These are phyloP conservation scores for Xylariales sp. DNA, from an alignment of 2,329 filamentous ascomycete genomes.

Conservation along the genomic window DNA sequence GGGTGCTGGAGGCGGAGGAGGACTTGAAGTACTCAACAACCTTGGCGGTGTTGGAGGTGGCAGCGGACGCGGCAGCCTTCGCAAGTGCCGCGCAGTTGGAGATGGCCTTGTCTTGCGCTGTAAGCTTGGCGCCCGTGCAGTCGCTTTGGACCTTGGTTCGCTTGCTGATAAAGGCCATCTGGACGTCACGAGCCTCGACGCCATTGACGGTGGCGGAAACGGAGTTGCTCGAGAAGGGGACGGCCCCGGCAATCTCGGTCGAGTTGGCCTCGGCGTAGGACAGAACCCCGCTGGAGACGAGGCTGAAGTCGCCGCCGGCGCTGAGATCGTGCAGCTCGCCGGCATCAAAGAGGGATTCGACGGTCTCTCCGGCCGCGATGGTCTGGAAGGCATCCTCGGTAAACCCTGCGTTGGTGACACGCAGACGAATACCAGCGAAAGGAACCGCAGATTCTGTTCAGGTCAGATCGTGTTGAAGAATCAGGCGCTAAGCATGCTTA, in stretches of 20 bases:
- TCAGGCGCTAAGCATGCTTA: conserved; percentile 24
- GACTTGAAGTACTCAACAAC: conserved; percentile 61
- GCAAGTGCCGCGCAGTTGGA: conserved; percentile 51
- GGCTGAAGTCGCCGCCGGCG: conserved; percentile 48
- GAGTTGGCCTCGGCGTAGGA: conserved; percentile 48
- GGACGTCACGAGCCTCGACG: conserved; percentile 43
- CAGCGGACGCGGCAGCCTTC: conserved; percentile 44
- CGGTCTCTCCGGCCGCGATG: conserved; percentile 43
- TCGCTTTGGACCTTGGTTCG: conserved; percentile 48
- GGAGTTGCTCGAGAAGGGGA: conserved; percentile 56
- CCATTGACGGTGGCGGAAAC: conserved; percentile 55
- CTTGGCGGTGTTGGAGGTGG: conserved; percentile 44
- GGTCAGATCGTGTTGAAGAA: not conserved
- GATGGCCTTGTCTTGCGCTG: conserved; percentile 45
- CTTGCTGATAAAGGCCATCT: conserved; percentile 43
- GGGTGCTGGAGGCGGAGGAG: conserved; percentile 36
- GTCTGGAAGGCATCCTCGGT: conserved; percentile 44
- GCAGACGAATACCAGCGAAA: conserved; percentile 51
- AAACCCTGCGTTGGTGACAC: conserved; percentile 39
- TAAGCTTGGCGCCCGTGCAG: conserved; percentile 45
- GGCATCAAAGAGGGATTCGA: conserved; percentile 50
- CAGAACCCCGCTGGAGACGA: conserved; percentile 52
- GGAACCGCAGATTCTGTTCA: conserved; percentile 35
- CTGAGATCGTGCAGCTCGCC: conserved; percentile 50
- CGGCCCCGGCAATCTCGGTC: conserved; percentile 48